phyloP scores from a whole-genome alignment of 2,329 filamentous ascomycete species.

The Colletotrichum spinosum region DNA sequence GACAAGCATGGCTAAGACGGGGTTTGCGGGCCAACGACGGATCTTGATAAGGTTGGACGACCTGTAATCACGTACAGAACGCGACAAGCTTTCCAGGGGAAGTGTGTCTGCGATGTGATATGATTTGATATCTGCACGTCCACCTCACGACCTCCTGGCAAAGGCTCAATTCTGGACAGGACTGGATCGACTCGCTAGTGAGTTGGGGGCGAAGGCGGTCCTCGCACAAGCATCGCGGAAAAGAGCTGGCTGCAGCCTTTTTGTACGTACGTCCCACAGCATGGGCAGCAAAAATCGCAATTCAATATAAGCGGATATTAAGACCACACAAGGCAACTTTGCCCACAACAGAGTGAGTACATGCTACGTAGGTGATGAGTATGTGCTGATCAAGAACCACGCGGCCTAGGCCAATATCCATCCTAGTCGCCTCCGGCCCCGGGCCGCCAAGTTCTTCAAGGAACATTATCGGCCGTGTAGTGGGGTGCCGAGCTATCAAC shows the following conservation, averaged over 20 bases:
- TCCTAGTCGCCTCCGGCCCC: constrained; percentile 25
- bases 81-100: no score
- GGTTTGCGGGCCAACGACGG: constrained; percentile 1
- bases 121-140: constrained; percentile 27
- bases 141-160: constrained; percentile 1
- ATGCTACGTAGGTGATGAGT: neutral
- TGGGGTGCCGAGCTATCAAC: constrained; percentile 13
- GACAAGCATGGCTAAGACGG: constrained; percentile 34
- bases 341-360: neutral
- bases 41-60: neutral
- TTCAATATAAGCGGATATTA: constrained; percentile 14
- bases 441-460: constrained; percentile 10
- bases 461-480: neutral
- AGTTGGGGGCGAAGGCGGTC: constrained; percentile 7
- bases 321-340: constrained; percentile 3
- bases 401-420: constrained; percentile 15
- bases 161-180: no score
- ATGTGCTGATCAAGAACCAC: constrained; percentile 9
- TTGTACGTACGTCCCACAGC: constrained; percentile 24
- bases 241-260: constrained; percentile 17
- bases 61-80: no score
- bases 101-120: neutral
- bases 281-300: constrained; percentile 9
- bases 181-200: no score
- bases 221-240: constrained; percentile 4